Conservation (phyloP, 768 basidiomycete species). For the Suillus subaureus region DNA sequence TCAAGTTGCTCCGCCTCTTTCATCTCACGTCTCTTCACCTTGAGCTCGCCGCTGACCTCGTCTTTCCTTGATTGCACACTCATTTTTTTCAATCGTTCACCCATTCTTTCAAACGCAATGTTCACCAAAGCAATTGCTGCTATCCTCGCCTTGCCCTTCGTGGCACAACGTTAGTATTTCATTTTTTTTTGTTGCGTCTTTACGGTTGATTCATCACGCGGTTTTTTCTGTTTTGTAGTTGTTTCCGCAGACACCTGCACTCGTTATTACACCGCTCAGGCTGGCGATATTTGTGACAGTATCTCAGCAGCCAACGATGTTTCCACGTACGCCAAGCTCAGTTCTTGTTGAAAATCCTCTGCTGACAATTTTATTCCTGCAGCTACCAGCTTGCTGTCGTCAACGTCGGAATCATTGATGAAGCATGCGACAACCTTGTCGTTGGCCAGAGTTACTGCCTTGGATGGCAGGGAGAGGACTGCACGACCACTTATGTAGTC, state of each 20-base stretch:
- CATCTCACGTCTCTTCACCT: conserved; percentile 1
- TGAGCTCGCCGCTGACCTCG: conserved; percentile 6
- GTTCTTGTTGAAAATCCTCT: background rate
- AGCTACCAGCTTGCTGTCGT: conserved; percentile 77
- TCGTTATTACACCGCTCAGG: conserved; percentile 60
- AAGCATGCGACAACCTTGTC: conserved; percentile 58
- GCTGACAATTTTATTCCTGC: conserved; percentile 4
- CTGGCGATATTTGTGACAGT: conserved; percentile 68
- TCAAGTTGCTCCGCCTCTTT: background rate
- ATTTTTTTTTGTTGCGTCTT: background rate
- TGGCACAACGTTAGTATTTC: conserved; percentile 44
- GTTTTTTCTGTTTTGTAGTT: conserved; percentile 20
- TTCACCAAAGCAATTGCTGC: conserved; percentile 39
- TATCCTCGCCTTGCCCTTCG: conserved; percentile 48
- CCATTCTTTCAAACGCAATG: conserved; percentile 33
- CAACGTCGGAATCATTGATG: conserved; percentile 54
- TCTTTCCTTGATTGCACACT: conserved; percentile 19
- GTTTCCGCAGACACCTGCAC: conserved; percentile 44
- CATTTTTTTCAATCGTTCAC: conserved; percentile 18
- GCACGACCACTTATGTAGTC: conserved; percentile 61
- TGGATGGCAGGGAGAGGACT: conserved; percentile 61
- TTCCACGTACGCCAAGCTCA: conserved; percentile 53
- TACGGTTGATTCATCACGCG: background rate
- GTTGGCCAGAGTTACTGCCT: conserved; percentile 60
- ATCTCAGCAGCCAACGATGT: conserved; percentile 67